Percentiles rank a stretch among this genome's conserved stretches.
phyloP scores from a whole-genome alignment of 176 grass and related monocot genomes.

The Oryza australiensis region DNA sequence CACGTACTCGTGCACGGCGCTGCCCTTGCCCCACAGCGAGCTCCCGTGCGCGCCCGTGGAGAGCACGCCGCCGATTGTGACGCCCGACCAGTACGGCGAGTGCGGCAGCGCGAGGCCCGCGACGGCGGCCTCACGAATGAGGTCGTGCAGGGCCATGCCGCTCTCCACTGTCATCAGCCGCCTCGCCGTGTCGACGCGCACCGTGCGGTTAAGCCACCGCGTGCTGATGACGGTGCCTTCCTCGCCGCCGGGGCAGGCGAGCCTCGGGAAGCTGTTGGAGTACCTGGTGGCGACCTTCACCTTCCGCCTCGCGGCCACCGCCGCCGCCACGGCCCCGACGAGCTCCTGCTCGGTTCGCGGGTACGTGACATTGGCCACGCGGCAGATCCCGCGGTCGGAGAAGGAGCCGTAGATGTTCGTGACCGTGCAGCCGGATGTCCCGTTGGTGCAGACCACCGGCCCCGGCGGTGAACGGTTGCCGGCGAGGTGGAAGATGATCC shows the following conservation, averaged over 20 bases:
- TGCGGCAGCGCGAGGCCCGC: conserved; percentile 47
- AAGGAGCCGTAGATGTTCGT: conserved; percentile 57
- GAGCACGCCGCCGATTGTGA: conserved; percentile 61
- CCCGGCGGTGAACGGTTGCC: conserved; percentile 35
- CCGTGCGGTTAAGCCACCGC: conserved; percentile 19
- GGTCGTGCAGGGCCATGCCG: conserved; percentile 37
- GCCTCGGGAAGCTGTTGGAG: conserved; percentile 60
- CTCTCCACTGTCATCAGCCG: conserved; percentile 38
- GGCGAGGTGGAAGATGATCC: background rate
- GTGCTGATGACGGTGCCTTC: conserved; percentile 45
- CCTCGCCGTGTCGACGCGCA: background rate
- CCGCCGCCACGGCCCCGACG: conserved; percentile 40
- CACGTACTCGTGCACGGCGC: conserved; percentile 74
- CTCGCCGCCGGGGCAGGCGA: conserved; percentile 47
- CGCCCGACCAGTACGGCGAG: conserved; percentile 59
- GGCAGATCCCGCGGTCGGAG: conserved; percentile 47
- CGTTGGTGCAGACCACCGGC: conserved; percentile 25
- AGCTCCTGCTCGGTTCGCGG: conserved; percentile 60
- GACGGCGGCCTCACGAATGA: conserved; percentile 40
- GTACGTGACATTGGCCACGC: conserved; percentile 36
- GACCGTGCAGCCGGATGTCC: conserved; percentile 42
- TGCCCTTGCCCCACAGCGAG: conserved; percentile 56
- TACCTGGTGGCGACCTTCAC: conserved; percentile 47
- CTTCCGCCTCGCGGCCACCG: conserved; percentile 20
- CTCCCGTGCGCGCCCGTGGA: conserved; percentile 63